phyloP scores from a whole-genome alignment of 1,284 basidiomycete species.

The Boletus sp. region DNA sequence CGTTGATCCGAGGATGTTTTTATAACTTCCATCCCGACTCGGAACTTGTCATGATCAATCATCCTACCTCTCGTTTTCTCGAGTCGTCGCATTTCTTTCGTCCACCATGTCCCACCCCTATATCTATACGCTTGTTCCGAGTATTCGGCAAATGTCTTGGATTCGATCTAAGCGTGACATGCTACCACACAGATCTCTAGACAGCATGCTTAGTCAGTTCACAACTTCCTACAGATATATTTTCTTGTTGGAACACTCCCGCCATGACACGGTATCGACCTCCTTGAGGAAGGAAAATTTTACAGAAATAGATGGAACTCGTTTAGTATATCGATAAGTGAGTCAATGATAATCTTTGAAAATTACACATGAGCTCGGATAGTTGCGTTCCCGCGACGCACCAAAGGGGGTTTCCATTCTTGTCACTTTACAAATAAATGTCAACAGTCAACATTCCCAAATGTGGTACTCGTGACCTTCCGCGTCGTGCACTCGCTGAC shows the following conservation, averaged over 20 bases:
- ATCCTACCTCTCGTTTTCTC: neutral
- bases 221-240: no score
- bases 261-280: neutral
- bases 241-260: neutral
- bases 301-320: no score
- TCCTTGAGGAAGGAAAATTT: neutral
- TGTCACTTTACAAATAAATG: conserved; percentile 14
- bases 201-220: neutral
- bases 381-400: no score
- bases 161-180: neutral
- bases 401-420: conserved; percentile 10
- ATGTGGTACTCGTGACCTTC: conserved; percentile 15
- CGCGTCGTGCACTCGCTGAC: conserved; percentile 3
- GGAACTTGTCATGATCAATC: neutral
- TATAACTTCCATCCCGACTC: conserved; percentile 1
- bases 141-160: neutral
- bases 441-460: conserved; percentile 16
- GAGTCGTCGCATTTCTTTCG: neutral
- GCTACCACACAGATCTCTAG: no score
- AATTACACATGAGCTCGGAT: no score
- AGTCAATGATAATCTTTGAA: no score
- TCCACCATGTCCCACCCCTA: neutral
- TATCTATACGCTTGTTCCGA: neutral
- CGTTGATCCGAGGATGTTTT: no score
- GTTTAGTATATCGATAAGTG: no score